Base-by-base conservation (phyloP, 495 filamentous ascomycete species). In the Penicillium coprophilum region DNA sequence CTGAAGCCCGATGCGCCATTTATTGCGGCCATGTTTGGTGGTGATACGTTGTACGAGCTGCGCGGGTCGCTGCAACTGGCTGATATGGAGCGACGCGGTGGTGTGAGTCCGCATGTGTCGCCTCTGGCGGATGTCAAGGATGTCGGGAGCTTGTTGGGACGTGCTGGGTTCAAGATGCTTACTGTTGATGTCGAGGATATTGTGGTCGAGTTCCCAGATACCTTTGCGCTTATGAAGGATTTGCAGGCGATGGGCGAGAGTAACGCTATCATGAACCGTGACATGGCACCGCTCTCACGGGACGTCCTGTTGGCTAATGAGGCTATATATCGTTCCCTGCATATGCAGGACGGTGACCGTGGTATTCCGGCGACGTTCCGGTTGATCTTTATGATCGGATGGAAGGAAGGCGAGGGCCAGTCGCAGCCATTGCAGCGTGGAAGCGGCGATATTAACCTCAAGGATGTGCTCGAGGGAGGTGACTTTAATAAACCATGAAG, bases 161-260 rank as follows among this genome's bases (percentile, higher is more conserved):
- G 84, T 55, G 91, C 93, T 1, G 92, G 94, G 28, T 97, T 97
- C 74, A 92, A 90, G 75, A 86, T 99, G 82, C 77, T 97, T 56
- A 99, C 95, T 12, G 90, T 99, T 0, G 95, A 99, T 64, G 89
- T 97, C 20, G 95, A 97, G 72, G 95, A 99, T 69, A 92, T 99
- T 46, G 81, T 97, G 31, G 89, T 99, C 11, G 91, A 96, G 67
- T 99, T 90, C 67, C 95, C 95, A n/a, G 83, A 92, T 74, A 87
- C 83, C 0, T 96, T 96, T 74, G 85, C 89, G 21, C 77, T 99
- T 54, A 96, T 97, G 92, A 72, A 81, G 65, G 95, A 99, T 71
- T 70, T 99, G 56, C 92, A 96, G 71, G 85, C 88, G 9, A 97
- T 97, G 91, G 92, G 92, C 1, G 92, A 97, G 77, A 85, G 80